phyloP scores from a whole-genome alignment of 352 stramenopile species.

The Plasmopara halstedii region DNA sequence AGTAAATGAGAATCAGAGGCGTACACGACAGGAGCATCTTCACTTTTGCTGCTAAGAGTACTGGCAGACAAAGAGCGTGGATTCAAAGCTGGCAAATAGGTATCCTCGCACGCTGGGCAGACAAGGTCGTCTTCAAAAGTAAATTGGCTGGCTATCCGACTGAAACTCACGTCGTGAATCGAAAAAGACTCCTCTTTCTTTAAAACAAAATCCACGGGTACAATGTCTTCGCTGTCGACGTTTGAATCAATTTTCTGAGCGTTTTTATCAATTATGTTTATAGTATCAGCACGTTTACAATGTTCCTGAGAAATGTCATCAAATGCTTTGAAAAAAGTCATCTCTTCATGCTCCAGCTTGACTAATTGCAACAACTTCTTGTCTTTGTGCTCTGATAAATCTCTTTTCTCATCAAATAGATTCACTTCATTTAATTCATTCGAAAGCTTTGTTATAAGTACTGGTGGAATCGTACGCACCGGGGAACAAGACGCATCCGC shows the following conservation, averaged over 20 bases:
- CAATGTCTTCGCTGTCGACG: not conserved
- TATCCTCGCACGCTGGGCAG: slow-evolving; percentile 55
- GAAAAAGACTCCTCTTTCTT: slow-evolving; percentile 10
- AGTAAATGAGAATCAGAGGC: slow-evolving; percentile 12
- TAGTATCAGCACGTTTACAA: slow-evolving; percentile 15
- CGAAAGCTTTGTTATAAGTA: slow-evolving; percentile 2
- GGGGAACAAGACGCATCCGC: slow-evolving; percentile 25
- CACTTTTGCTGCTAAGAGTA: slow-evolving; percentile 6
- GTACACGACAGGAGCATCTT: not conserved
- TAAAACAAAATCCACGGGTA: slow-evolving; percentile 4
- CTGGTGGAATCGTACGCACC: slow-evolving; percentile 14
- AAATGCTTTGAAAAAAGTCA: not conserved
- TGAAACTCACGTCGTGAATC: slow-evolving; percentile 9
- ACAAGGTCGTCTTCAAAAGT: slow-evolving; percentile 54
- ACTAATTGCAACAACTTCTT: not conserved
- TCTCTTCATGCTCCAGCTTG: not conserved
- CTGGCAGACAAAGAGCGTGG: slow-evolving; percentile 14
- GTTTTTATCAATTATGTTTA: slow-evolving; percentile 18
- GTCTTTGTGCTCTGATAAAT: not conserved
- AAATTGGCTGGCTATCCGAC: slow-evolving; percentile 20
- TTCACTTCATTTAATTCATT: not conserved
- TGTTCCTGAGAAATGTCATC: not conserved
- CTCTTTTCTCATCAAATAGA: not conserved
- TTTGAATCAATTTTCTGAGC: slow-evolving; percentile 12
- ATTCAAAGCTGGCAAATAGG: slow-evolving; percentile 6